Conservation (phyloP, 371 early-diverging fungal species). For the Funneliformis caledonium region DNA sequence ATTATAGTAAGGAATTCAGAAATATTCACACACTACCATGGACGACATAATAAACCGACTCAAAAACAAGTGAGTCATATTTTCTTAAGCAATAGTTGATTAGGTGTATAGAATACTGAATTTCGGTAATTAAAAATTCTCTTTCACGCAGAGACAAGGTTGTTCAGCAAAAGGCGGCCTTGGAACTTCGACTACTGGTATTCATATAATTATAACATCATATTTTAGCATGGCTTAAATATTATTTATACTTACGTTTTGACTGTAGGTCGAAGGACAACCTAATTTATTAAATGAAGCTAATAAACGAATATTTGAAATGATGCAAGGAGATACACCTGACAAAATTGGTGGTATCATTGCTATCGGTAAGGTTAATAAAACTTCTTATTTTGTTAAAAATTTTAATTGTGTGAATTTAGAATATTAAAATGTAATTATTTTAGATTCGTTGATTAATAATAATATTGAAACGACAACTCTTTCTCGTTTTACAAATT, state of each 20-base stretch:
- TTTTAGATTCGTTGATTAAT: slow-evolving; percentile 81
- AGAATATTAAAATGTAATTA: not conserved
- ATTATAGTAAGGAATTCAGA: not conserved
- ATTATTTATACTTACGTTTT: not conserved
- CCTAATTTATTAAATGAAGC: slow-evolving; percentile 40
- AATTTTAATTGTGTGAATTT: not conserved
- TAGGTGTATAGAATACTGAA: not conserved
- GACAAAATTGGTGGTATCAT: slow-evolving; percentile 44
- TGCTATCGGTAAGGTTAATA: slow-evolving; percentile 35
- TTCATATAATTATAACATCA: not conserved
- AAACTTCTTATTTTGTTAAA: not conserved
- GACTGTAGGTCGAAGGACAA: slow-evolving; percentile 36
- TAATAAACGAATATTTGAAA: slow-evolving; percentile 41
- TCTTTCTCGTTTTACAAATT: slow-evolving; percentile 83
- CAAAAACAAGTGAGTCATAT: slow-evolving; percentile 6
- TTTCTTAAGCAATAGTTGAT: not conserved
- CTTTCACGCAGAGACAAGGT: slow-evolving; percentile 7
- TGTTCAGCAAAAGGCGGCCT: slow-evolving; percentile 30
- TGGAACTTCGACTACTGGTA: slow-evolving; percentile 32
- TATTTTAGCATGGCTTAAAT: not conserved
- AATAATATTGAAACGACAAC: slow-evolving; percentile 85
- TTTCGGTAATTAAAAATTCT: not conserved
- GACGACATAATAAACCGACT: slow-evolving; percentile 29
- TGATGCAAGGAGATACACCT: slow-evolving; percentile 41
- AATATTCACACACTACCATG: not conserved